A percentile compares a stretch with the other conserved stretches of the same genome.
Conservation (phyloP, 73 alveolate genomes). For the Durusdinium trenchii region DNA sequence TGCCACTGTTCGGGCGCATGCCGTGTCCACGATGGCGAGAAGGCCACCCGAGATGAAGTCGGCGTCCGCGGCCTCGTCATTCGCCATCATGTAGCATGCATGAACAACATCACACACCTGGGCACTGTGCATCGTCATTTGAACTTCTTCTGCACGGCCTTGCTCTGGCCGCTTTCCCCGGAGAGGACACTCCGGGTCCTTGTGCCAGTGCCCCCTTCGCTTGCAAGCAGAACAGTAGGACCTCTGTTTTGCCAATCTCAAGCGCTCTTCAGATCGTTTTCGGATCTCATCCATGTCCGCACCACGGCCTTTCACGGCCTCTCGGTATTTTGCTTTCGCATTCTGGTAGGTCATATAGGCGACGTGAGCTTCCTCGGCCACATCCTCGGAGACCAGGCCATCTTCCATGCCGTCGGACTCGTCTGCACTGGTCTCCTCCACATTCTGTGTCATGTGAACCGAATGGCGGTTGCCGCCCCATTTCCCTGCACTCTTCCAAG, state of each 20-base stretch:
- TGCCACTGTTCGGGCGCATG: neutral
- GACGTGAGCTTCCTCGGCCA: neutral
- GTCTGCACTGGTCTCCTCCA: too few species aligned
- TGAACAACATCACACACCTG: neutral
- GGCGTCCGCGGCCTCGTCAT: neutral
- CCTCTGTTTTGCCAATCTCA: neutral
- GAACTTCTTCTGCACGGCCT: neutral
- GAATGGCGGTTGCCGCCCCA: neutral
- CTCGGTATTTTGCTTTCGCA: neutral
- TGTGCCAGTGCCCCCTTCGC: conserved; percentile 1
- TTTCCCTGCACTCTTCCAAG: neutral
- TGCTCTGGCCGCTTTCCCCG: neutral
- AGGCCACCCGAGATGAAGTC: neutral
- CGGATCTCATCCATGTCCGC: neutral
- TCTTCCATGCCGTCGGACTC: too few species aligned
- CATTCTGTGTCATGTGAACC: neutral
- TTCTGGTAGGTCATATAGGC: neutral
- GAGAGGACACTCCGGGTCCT: neutral
- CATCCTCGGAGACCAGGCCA: neutral
- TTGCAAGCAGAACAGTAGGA: conserved; percentile 7
- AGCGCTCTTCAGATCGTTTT: neutral
- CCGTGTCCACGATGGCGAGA: conserved; percentile 56
- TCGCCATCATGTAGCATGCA: neutral
- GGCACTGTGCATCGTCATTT: neutral
- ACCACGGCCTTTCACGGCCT: neutral